A percentile compares a stretch with the other conserved stretches of the same genome.
Conservation (phyloP, 2,329 filamentous ascomycete genomes). For the Lachnellula arida region DNA sequence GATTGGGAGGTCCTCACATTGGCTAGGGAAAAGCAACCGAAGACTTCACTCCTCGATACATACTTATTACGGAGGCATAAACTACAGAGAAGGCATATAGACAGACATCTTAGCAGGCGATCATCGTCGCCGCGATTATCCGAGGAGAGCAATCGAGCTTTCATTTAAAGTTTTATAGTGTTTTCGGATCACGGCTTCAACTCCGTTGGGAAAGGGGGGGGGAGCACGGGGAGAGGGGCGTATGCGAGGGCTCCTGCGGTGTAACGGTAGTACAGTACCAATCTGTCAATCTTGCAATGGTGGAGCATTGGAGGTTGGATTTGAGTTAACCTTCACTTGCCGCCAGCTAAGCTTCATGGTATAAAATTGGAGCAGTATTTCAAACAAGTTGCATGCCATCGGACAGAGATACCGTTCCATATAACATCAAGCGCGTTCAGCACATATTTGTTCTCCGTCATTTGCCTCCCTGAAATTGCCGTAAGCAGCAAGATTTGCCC, state of each 20-base stretch:
- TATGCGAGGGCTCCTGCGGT: not conserved
- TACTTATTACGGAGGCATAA: not conserved
- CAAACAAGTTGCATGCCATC: not conserved
- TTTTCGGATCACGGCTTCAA: not conserved
- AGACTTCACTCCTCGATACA: not conserved
- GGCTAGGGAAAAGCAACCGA: not conserved
- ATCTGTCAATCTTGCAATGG: not conserved
- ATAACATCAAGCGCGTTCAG: not conserved
- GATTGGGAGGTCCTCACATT: slow-evolving; percentile 3
- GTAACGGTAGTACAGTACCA: not conserved
- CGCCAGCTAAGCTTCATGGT: not conserved
- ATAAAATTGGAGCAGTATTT: too few relatives aligned
- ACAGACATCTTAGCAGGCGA: not conserved
- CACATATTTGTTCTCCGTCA: not conserved
- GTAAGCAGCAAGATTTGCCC: not conserved
- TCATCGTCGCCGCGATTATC: not conserved
- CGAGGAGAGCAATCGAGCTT: not conserved
- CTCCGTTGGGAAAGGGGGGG: not conserved
- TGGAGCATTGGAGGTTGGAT: not conserved
- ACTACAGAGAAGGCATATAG: not conserved
- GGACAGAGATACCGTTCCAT: not conserved
- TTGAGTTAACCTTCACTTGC: not conserved
- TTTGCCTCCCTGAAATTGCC: not conserved
- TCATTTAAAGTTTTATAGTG: not conserved
- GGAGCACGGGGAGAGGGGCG: not conserved